phyloP scores from a whole-genome alignment of 2,329 filamentous ascomycete genomes.

The Neofusicoccum kwambonambiense region DNA sequence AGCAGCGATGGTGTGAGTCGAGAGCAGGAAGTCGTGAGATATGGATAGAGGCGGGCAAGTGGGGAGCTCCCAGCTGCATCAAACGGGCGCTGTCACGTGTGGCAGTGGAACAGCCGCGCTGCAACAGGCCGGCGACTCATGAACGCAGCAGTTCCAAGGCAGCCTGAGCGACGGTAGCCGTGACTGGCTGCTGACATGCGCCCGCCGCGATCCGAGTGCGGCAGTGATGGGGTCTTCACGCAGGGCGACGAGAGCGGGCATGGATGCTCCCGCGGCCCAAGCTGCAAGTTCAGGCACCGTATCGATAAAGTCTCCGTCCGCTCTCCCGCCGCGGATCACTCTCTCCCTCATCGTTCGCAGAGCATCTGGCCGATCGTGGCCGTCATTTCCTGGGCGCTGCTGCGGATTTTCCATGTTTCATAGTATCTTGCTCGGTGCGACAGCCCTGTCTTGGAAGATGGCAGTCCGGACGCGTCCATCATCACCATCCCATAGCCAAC shows the following conservation, averaged over 20 bases:
- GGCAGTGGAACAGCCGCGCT: background rate
- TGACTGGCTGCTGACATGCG: slow-evolving; percentile 7
- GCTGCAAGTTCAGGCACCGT: slow-evolving; percentile 12
- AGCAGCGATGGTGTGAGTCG: slow-evolving; percentile 1
- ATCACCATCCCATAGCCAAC: background rate
- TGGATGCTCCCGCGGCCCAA: slow-evolving; percentile 3
- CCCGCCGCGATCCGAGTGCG: background rate
- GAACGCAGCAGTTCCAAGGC: background rate
- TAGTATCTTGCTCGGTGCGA: background rate
- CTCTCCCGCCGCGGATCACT: background rate
- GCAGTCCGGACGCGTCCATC: background rate
- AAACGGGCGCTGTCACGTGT: background rate
- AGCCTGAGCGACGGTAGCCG: background rate
- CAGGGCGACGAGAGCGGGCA: slow-evolving; percentile 10
- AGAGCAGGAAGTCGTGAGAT: background rate
- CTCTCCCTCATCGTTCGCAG: background rate
- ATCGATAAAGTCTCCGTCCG: slow-evolving; percentile 6
- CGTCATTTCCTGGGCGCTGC: background rate
- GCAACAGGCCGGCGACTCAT: slow-evolving; percentile 1
- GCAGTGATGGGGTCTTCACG: slow-evolving; percentile 11
- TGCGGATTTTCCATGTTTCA: background rate
- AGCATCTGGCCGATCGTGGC: background rate
- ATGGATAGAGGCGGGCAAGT: slow-evolving; percentile 4
- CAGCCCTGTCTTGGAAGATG: background rate
- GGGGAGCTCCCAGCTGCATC: slow-evolving; percentile 9